Conservation (phyloP, 768 basidiomycete species). For the Trametes meyenii region DNA sequence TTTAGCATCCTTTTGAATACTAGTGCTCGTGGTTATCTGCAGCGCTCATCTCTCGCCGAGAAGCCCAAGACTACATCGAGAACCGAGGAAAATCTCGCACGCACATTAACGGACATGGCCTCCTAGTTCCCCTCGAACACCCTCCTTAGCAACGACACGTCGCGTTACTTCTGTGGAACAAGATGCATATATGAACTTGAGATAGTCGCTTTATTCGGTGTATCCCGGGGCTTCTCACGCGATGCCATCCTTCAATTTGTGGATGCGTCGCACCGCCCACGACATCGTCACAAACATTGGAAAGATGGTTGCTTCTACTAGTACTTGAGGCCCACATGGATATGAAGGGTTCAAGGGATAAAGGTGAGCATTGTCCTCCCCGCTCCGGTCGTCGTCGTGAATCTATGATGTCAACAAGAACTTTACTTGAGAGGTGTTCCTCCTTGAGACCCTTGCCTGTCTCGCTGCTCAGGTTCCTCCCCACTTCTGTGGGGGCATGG, state of each 20-base stretch:
- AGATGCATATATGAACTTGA: neutral
- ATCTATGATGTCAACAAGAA: conserved; percentile 29
- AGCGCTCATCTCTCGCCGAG: neutral
- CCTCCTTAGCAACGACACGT: conserved; percentile 7
- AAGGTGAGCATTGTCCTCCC: conserved; percentile 3
- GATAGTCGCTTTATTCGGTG: conserved; percentile 11
- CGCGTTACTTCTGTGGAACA: neutral
- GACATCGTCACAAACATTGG: neutral
- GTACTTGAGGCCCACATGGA: too few relatives aligned
- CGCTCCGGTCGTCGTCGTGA: neutral
- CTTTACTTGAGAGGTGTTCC: conserved; percentile 26
- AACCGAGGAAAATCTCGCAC: conserved; percentile 1
- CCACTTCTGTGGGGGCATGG: conserved; percentile 34
- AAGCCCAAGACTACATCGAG: conserved; percentile 1
- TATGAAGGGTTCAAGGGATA: neutral
- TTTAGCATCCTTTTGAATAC: too few relatives aligned
- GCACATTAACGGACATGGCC: conserved; percentile 12
- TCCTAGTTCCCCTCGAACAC: neutral
- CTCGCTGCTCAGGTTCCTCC: conserved; percentile 41
- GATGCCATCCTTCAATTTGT: conserved; percentile 7
- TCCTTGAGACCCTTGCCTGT: conserved; percentile 46
- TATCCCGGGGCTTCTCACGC: neutral
- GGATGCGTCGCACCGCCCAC: neutral
- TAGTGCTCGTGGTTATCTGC: too few relatives aligned
- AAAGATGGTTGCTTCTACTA: too few relatives aligned